Evolutionary conservation across 129 eudicot genomes (phyloP).

Genomic region (Apium graveolens): DNA sequence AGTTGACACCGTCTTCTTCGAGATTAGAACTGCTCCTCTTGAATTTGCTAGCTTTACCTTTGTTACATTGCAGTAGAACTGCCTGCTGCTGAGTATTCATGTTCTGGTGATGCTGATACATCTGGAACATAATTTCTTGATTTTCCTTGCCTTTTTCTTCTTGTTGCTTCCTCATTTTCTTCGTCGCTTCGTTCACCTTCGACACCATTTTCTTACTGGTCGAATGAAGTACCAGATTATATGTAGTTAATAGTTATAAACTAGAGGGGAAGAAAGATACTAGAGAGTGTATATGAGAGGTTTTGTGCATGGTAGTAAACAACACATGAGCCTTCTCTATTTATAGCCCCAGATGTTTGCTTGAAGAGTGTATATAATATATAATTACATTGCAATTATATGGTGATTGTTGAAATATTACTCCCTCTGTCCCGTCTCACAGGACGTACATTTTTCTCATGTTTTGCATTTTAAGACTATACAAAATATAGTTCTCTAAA

Average conservation of each 20-base stretch:
- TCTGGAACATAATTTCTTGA: background rate
- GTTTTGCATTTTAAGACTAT: no score
- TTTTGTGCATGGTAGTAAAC: slow-evolving; percentile 9
- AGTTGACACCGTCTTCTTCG: slow-evolving; percentile 66
- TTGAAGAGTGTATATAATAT: background rate
- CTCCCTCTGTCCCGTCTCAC: no score
- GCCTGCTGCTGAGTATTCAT: slow-evolving; percentile 17
- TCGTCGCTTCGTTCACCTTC: slow-evolving; percentile 30
- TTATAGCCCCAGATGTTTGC: background rate
- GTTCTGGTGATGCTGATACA: background rate
- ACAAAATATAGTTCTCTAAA: no score
- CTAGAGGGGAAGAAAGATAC: background rate
- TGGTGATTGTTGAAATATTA: no score
- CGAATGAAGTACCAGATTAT: background rate
- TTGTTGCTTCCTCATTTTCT: slow-evolving; percentile 25
- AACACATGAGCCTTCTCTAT: background rate
- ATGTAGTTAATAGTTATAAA: background rate
- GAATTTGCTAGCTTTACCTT: slow-evolving; percentile 65
- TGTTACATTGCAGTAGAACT: slow-evolving; percentile 51
- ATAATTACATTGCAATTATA: background rate
- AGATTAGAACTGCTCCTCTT: slow-evolving; percentile 68
- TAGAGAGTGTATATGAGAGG: background rate
- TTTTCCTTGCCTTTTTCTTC: slow-evolving; percentile 23
- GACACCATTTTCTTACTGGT: slow-evolving; percentile 34
- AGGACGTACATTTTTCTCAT: no score